Evolutionary conservation across 1,284 basidiomycete genomes (phyloP).

Genomic region (Naganishia sp.): DNA sequence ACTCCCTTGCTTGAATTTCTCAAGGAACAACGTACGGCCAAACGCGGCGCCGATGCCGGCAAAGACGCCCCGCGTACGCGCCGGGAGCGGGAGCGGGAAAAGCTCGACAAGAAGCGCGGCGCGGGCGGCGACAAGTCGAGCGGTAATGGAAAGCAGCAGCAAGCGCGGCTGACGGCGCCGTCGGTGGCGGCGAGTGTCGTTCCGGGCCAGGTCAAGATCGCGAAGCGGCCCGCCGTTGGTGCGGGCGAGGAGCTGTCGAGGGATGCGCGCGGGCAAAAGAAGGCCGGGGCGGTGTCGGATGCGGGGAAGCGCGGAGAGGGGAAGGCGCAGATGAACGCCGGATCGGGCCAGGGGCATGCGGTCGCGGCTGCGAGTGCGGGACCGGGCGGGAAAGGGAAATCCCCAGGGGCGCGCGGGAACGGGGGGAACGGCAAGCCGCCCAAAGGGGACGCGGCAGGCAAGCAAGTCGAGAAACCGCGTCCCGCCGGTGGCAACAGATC

Average conservation of each 20-base stretch:
- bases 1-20: constrained; percentile 87
- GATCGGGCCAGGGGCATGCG: neutral
- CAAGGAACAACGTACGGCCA: constrained; percentile 70
- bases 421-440: neutral
- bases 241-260: constrained; percentile 7
- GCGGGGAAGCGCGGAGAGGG: constrained; percentile 12
- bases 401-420: neutral
- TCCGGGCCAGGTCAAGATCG: constrained; percentile 42
- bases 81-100: constrained; percentile 32
- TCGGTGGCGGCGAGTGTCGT: constrained; percentile 34
- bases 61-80: constrained; percentile 30
- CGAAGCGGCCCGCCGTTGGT: constrained; percentile 14
- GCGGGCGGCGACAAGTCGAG: constrained; percentile 1
- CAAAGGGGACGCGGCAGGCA: neutral
- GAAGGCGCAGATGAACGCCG: neutral
- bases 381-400: neutral
- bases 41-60: constrained; percentile 52
- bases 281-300: constrained; percentile 30
- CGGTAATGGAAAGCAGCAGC: constrained; percentile 22
- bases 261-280: constrained; percentile 32
- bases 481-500: neutral
- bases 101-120: constrained; percentile 30
- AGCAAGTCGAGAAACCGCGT: constrained; percentile 6
- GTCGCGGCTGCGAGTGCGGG: neutral
- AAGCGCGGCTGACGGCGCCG: constrained; percentile 32